Base-by-base conservation (phyloP, 345 rosid species). In the Crucihimalaya himalaica region DNA sequence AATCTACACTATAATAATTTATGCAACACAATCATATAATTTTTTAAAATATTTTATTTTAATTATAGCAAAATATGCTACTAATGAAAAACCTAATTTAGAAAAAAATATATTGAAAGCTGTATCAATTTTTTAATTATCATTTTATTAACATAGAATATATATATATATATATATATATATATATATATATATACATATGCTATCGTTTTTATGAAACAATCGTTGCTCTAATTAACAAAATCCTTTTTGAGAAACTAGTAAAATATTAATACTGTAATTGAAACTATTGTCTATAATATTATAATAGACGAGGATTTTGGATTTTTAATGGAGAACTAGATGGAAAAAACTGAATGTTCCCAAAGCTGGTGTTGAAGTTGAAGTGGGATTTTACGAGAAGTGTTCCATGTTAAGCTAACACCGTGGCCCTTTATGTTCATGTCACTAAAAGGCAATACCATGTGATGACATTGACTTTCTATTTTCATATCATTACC, bases 401-500 rank as follows among this genome's bases (percentile, higher is more conserved):
- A 72, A 56, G 67, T 92, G 98, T 86, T 87, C 64, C 73, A 67
- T 67, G 63, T 61, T 63, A 70, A 76, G 75, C 65, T 32, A 76
- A 61, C 79, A 76, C 3, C 61, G 76, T 77, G 98, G 87, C 87
- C 92, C 92, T 83, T 73, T 55, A 50, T 84, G 87, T 84, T 86
- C 75, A 82, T 68, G 83, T 80, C 87, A 82, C 79, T 58, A 77
- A 80, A 68, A 68, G 80, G 74, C 93, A 84, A 43, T 77, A 63
- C 87, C 93, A 88, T 86, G 93, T 90, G 95, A 83, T 83, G 57
- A 53, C 69, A 52, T 35, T 75, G 79, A 54, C 74, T 68, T 60
- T 59, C 60, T 66, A 67, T 20, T 58, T 50, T 48, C 29, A 43
- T 54, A 54, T 27, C 55, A 14, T n/a, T 53, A 64, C 42, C 10